These are phyloP conservation scores for Malassezia dermatis DNA, from an alignment of 1,284 basidiomycete genomes.

Conservation along the genomic window DNA sequence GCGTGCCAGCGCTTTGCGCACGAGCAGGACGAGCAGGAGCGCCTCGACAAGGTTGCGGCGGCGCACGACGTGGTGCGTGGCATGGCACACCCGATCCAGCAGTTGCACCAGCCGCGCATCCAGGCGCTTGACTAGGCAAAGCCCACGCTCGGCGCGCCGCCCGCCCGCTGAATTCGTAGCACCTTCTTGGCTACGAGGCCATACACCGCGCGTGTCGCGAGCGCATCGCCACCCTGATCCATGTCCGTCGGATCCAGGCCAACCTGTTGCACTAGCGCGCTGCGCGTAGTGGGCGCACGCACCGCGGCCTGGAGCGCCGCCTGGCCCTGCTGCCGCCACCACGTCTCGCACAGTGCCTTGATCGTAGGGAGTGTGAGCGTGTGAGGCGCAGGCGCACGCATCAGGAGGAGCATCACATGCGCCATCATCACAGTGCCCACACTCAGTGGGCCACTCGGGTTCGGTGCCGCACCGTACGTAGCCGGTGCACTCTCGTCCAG, in stretches of 20 bases:
- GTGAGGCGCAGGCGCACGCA: constrained; percentile 25
- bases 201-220: constrained; percentile 41
- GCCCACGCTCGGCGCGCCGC: constrained; percentile 10
- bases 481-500: constrained; percentile 10
- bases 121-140: constrained; percentile 13
- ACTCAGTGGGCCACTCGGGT: constrained; percentile 18
- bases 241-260: constrained; percentile 24
- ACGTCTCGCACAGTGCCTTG: constrained; percentile 25
- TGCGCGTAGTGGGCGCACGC: constrained; percentile 12
- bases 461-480: constrained; percentile 9
- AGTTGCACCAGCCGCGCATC: constrained; percentile 2
- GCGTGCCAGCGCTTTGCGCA: background rate
- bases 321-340: constrained; percentile 30
- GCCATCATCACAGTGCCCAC: constrained; percentile 29
- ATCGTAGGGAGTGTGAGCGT: constrained; percentile 32
- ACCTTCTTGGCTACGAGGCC: constrained; percentile 40
- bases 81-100: constrained; percentile 7
- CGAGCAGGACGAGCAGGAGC: constrained; percentile 7
- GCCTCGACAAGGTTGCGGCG: background rate
- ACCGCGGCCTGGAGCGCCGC: constrained; percentile 1
- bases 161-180: constrained; percentile 20
- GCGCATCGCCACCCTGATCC: constrained; percentile 19
- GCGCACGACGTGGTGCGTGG: background rate
- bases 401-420: constrained; percentile 33
- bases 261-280: constrained; percentile 15